Percentiles rank a stretch among this genome's conserved stretches.
These are phyloP conservation scores for Coffea canephora DNA, from an alignment of 257 asterid genomes.

Conservation along the genomic window DNA sequence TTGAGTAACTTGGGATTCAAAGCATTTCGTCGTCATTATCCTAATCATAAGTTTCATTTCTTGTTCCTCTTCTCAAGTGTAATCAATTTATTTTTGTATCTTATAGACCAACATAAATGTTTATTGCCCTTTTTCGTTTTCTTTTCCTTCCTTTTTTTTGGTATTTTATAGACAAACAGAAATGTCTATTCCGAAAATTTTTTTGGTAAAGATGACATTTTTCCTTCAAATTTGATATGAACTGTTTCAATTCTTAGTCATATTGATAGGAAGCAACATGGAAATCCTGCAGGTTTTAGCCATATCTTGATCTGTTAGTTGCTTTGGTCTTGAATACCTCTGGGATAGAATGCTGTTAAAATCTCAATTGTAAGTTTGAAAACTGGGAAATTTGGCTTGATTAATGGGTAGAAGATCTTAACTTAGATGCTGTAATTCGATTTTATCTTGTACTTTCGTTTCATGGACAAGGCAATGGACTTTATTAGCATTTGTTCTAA, in stretches of 20 bases:
- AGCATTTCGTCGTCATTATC: no score
- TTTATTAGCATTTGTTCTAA: neutral
- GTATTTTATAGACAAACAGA: neutral
- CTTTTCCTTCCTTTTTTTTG: neutral
- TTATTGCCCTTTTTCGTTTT: neutral
- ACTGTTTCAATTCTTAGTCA: neutral
- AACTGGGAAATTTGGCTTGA: neutral
- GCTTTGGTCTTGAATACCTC: neutral
- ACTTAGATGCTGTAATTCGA: neutral
- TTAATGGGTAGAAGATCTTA: neutral
- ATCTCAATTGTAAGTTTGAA: neutral
- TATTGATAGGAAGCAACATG: neutral
- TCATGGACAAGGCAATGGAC: neutral
- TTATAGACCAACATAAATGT: neutral
- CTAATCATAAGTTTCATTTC: no score
- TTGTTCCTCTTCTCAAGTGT: no score
- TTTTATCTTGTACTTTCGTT: neutral
- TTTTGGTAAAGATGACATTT: neutral
- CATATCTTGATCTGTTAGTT: neutral
- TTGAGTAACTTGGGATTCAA: no score
- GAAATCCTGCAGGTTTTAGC: conserved; percentile 1
- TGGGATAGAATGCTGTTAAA: neutral
- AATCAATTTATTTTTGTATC: neutral
- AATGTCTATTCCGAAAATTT: neutral
- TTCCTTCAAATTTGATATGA: neutral